These are phyloP conservation scores for Didymellaceae sp. DNA, from an alignment of 2,329 filamentous ascomycete genomes.

Conservation along the genomic window DNA sequence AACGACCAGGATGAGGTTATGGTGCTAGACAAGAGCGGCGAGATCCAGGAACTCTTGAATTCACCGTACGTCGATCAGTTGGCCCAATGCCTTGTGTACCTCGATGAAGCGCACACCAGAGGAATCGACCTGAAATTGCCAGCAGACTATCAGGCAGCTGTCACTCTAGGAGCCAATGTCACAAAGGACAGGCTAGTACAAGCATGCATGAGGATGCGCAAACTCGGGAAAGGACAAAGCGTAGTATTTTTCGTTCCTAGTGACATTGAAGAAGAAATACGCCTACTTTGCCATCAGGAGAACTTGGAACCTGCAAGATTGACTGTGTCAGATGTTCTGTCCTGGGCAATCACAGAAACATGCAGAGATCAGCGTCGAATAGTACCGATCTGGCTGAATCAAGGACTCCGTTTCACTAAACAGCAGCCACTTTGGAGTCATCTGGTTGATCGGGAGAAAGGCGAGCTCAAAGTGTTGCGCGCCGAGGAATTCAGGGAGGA, in stretches of 20 bases:
- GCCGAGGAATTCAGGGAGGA: slow-evolving; percentile 61
- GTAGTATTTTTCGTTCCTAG: slow-evolving; percentile 65
- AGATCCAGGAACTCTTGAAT: slow-evolving; percentile 1
- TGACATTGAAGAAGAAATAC: slow-evolving; percentile 56
- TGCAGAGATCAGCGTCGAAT: slow-evolving; percentile 56
- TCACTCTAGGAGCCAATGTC: slow-evolving; percentile 69
- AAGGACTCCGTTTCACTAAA: slow-evolving; percentile 62
- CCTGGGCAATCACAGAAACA: slow-evolving; percentile 67
- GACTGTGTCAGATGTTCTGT: slow-evolving; percentile 61
- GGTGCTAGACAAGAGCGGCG: not conserved
- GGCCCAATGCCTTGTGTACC: slow-evolving; percentile 67
- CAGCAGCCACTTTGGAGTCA: too few relatives aligned
- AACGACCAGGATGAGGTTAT: not conserved
- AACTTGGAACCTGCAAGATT: slow-evolving; percentile 47
- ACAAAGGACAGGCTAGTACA: slow-evolving; percentile 75
- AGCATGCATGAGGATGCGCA: slow-evolving; percentile 60
- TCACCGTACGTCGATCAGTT: slow-evolving; percentile 66
- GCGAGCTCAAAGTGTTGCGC: slow-evolving; percentile 48
- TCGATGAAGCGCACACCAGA: slow-evolving; percentile 74
- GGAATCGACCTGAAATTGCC: slow-evolving; percentile 73
- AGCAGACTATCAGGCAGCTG: slow-evolving; percentile 63
- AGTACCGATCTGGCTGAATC: slow-evolving; percentile 66
- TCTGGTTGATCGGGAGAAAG: too few relatives aligned
- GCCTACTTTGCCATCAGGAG: not conserved
- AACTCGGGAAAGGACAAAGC: slow-evolving; percentile 70